Evolutionary conservation across 2,329 filamentous ascomycete species (phyloP), one percentile per base, ranked within the genome.

Genomic region (Beauveria pseudobassiana): DNA sequence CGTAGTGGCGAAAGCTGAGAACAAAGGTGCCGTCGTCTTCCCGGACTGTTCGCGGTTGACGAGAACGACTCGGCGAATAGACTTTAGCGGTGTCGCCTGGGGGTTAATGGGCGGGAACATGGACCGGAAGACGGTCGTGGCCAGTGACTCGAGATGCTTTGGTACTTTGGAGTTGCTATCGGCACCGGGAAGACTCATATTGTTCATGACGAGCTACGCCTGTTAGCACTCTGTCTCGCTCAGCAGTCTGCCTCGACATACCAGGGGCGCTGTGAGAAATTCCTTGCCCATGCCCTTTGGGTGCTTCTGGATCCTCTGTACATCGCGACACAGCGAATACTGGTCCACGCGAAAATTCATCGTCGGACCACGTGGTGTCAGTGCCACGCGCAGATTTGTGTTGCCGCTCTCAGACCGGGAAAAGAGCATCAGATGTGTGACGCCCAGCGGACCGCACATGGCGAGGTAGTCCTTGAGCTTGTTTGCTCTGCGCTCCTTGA

Each of bases 51-150:
- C 91, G 64, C 95, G 87, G 75, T 98, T 96, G 62, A 99, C 78
- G 22, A 99, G 84, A 61, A 99, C 83, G 0, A 98, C 90, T 70
- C 95, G 86, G 66, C 90, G 89, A 72, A 99, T 97, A n/a, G 91
- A 92, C 69, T 91, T 89, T 42, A 99, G 82, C 1, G 95, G 91
- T 2, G 91, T 96, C 34, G 85, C 85, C 74, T 96, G 91, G 0
- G 95, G 95, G 68, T 95, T 95, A 74, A 99, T 97, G 1, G 93
- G 91, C 4, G 95, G 93, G 70, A 99, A 98, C 42, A 99, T 84
- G 8, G 91, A 96, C 74, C 97, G 93, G 77, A 98, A 99, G 70
- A 97, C 87, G 51, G 92, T 96, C 2, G 93, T 98, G 3, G 92
- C 87, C 38, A 99, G 87, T 26, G 89, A 88, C 76, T 99, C 95